Evolutionary conservation across 306 rosid genomes (phyloP).

Genomic region (Fagus sylvatica): DNA sequence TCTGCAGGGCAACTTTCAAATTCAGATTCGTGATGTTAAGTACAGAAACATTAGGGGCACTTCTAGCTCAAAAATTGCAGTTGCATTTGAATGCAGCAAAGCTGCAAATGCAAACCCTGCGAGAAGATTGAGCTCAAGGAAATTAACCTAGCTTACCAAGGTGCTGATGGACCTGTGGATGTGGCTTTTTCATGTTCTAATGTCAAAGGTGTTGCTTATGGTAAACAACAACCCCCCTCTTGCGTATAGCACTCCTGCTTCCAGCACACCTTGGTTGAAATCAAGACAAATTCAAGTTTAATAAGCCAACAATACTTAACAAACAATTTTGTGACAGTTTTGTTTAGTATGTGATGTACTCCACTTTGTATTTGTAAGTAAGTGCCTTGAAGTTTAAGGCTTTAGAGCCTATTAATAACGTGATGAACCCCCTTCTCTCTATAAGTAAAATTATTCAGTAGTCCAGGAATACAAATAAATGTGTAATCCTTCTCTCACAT

Average conservation of each 20-base stretch:
- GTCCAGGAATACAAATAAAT: too few species aligned
- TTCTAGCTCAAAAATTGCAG: slow-evolving; percentile 22
- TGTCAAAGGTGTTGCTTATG: slow-evolving; percentile 22
- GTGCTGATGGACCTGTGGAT: neutral
- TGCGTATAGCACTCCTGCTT: neutral
- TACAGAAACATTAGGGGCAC: slow-evolving; percentile 28
- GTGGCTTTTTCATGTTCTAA: slow-evolving; percentile 11
- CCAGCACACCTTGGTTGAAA: neutral
- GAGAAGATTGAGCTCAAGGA: slow-evolving; percentile 4
- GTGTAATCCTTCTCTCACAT: too few species aligned
- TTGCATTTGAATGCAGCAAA: slow-evolving; percentile 22
- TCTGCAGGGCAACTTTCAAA: slow-evolving; percentile 11
- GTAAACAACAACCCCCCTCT: slow-evolving; percentile 16
- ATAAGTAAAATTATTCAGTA: too few species aligned
- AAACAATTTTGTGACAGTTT: too few species aligned
- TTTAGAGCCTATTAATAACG: too few species aligned
- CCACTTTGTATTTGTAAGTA: too few species aligned
- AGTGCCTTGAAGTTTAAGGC: too few species aligned
- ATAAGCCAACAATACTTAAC: neutral
- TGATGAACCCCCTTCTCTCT: too few species aligned
- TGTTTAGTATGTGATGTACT: too few species aligned
- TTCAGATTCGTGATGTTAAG: slow-evolving; percentile 25
- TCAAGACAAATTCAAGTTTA: neutral
- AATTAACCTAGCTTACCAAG: neutral
- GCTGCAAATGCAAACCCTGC: slow-evolving; percentile 31